Conservation (phyloP, 257 asterid species). For the Jasminum sambac region DNA sequence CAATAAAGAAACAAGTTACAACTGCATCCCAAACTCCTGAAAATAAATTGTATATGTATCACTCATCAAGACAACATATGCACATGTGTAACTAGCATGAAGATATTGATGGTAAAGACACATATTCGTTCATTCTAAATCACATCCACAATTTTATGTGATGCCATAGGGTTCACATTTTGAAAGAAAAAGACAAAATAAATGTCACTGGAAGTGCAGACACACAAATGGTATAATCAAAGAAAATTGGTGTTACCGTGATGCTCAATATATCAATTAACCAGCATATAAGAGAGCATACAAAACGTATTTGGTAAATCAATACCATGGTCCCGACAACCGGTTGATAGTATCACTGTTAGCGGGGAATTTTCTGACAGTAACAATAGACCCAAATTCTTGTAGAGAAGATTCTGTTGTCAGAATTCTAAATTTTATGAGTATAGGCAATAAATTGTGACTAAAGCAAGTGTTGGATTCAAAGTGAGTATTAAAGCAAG, state of each 20-base stretch:
- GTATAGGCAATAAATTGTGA: neutral
- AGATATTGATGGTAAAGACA: slow-evolving; percentile 11
- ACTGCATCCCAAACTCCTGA: slow-evolving; percentile 98
- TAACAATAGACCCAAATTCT: neutral
- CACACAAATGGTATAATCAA: neutral
- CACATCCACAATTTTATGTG: slow-evolving; percentile 5
- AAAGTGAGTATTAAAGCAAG: neutral
- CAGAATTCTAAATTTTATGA: neutral
- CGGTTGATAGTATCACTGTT: neutral
- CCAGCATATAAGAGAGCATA: neutral
- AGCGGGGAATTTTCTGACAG: neutral
- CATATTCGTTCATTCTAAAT: neutral
- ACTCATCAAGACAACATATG: slow-evolving; percentile 15
- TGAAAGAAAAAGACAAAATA: slow-evolving; percentile 4
- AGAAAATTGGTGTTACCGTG: neutral
- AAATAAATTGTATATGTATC: slow-evolving; percentile 19
- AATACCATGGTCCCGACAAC: neutral
- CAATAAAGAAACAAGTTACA: slow-evolving; percentile 94
- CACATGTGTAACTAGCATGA: slow-evolving; percentile 2
- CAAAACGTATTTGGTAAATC: neutral
- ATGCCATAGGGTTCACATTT: slow-evolving; percentile 8
- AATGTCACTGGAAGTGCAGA: neutral
- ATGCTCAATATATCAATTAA: slow-evolving; percentile 7
- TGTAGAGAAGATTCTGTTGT: neutral
- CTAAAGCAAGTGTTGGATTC: neutral